Evolutionary conservation across 1,284 basidiomycete genomes (phyloP).

Genomic region (Moesziomyces parantarcticus): DNA sequence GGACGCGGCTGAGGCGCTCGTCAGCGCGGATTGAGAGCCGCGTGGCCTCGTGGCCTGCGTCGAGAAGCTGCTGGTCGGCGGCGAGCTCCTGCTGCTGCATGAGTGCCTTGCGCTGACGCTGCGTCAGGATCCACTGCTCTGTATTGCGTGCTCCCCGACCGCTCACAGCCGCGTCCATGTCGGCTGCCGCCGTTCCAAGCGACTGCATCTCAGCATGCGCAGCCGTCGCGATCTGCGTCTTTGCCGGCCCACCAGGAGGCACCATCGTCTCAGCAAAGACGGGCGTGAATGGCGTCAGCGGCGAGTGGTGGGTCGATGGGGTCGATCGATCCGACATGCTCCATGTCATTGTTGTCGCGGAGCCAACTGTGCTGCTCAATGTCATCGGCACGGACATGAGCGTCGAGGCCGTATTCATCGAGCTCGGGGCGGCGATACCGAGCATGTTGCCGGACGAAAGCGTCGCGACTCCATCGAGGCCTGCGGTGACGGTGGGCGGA

Average conservation of each 20-base stretch:
- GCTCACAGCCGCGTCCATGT: not conserved
- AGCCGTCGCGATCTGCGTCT: not conserved
- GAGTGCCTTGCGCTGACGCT: slow-evolving; percentile 29
- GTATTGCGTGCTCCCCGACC: slow-evolving; percentile 26
- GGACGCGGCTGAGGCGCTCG: slow-evolving; percentile 13
- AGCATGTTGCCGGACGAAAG: slow-evolving; percentile 9
- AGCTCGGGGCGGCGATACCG: slow-evolving; percentile 1
- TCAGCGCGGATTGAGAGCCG: slow-evolving; percentile 38
- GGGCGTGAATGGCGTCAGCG: slow-evolving; percentile 53
- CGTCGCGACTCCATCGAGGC: not conserved
- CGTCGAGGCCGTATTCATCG: slow-evolving; percentile 14
- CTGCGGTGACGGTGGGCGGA: not conserved
- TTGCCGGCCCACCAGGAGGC: not conserved
- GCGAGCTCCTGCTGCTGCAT: slow-evolving; percentile 33
- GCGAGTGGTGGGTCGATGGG: slow-evolving; percentile 37
- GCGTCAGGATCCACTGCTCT: slow-evolving; percentile 45
- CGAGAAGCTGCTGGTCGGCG: slow-evolving; percentile 18
- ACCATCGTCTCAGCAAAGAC: slow-evolving; percentile 48
- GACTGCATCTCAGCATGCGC: slow-evolving; percentile 8
- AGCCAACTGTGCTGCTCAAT: slow-evolving; percentile 22
- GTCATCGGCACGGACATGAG: slow-evolving; percentile 28
- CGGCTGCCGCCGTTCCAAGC: slow-evolving; percentile 10
- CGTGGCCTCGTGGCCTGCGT: slow-evolving; percentile 9
- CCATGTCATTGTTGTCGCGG: slow-evolving; percentile 35
- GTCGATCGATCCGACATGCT: slow-evolving; percentile 41